phyloP scores from a whole-genome alignment of 805 yeast genomes.

The Lipomyces oligophaga region DNA sequence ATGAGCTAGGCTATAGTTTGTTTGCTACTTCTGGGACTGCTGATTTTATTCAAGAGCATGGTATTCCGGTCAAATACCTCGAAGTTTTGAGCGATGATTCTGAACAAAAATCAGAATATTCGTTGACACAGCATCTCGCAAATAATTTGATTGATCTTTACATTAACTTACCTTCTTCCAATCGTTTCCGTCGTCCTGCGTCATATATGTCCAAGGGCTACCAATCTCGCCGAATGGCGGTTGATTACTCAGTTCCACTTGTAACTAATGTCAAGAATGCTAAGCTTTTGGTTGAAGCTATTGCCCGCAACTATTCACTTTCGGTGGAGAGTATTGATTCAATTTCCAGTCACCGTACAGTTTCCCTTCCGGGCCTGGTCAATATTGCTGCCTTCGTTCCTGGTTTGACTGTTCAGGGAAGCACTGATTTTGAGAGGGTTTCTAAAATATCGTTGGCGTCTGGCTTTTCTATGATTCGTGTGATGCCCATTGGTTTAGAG shows the following conservation, averaged over 20 bases:
- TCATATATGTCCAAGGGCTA: constrained; percentile 96
- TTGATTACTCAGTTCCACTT: constrained; percentile 94
- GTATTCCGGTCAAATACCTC: constrained; percentile 88
- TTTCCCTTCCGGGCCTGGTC: constrained; percentile 80
- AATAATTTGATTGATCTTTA: constrained; percentile 93
- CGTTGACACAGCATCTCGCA: constrained; percentile 93
- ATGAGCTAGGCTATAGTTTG: constrained; percentile 79
- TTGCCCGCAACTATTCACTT: constrained; percentile 48
- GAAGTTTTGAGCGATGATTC: constrained; percentile 56
- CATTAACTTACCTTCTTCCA: constrained; percentile 93
- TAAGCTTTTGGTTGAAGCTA: constrained; percentile 90
- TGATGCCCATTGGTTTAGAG: constrained; percentile 65
- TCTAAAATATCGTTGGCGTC: constrained; percentile 70
- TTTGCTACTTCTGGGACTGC: constrained; percentile 99
- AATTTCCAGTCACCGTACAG: constrained; percentile 82
- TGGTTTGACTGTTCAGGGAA: constrained; percentile 49
- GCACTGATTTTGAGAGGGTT: constrained; percentile 59
- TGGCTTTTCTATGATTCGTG: constrained; percentile 83
- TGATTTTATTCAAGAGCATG: constrained; percentile 93
- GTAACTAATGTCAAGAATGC: constrained; percentile 98
- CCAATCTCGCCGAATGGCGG: constrained; percentile 99
- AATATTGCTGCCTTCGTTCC: constrained; percentile 79
- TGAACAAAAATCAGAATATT: constrained; percentile 83
- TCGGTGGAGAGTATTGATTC: constrained; percentile 76
- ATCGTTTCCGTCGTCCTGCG: constrained; percentile 98